Evolutionary conservation across 768 basidiomycete genomes (phyloP).

Genomic region (Leccinum boreale): DNA sequence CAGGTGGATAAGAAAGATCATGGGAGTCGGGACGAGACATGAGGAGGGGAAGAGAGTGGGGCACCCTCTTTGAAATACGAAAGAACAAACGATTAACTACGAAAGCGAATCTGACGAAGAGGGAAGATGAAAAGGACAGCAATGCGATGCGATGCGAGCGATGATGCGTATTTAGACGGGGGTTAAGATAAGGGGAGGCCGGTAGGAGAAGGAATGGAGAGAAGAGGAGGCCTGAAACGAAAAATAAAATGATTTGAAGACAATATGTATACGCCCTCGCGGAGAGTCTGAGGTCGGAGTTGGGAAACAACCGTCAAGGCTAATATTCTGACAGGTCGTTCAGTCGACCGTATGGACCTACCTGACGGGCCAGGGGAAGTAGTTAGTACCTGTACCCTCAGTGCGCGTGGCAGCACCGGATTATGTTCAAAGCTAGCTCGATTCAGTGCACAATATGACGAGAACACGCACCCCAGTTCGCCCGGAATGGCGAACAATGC

Average conservation of each 20-base stretch:
- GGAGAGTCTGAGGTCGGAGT: constrained; percentile 32
- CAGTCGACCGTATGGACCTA: background rate
- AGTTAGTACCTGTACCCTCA: background rate
- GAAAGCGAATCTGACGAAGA: constrained; percentile 26
- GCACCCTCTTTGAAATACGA: constrained; percentile 22
- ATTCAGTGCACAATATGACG: constrained; percentile 26
- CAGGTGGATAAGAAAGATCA: constrained; percentile 38
- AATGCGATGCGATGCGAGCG: constrained; percentile 32
- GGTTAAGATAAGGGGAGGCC: constrained; percentile 29
- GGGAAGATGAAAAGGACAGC: constrained; percentile 25
- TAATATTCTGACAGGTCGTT: constrained; percentile 18
- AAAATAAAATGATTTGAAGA: constrained; percentile 26
- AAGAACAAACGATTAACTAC: constrained; percentile 28
- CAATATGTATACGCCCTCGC: constrained; percentile 25
- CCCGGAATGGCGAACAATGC: constrained; percentile 31
- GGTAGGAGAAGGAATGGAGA: constrained; percentile 3
- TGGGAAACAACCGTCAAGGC: constrained; percentile 23
- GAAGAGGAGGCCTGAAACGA: constrained; percentile 23
- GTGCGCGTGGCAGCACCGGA: background rate
- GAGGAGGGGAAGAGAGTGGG: constrained; percentile 1
- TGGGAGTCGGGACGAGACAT: constrained; percentile 46
- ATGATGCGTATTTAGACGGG: constrained; percentile 28
- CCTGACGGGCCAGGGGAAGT: background rate
- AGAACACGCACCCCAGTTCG: constrained; percentile 18
- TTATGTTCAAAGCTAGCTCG: constrained; percentile 7